These are phyloP conservation scores for Saturnispora kantuleensis DNA, from an alignment of 805 yeast species.

Conservation along the genomic window DNA sequence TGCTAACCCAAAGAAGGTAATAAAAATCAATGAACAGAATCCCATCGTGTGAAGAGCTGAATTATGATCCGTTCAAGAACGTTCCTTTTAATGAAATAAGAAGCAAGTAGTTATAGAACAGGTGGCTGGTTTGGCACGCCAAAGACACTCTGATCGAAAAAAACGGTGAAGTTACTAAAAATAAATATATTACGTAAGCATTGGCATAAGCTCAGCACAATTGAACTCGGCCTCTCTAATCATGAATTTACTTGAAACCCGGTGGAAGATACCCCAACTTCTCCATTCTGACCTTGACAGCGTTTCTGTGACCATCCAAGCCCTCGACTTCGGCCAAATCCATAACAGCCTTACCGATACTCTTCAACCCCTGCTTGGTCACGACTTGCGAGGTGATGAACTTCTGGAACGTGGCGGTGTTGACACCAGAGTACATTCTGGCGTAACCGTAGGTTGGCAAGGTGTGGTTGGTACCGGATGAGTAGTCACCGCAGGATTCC, in stretches of 20 bases:
- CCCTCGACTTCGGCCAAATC: conserved; percentile 94
- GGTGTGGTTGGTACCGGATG: conserved; percentile 97
- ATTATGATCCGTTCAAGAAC: not conserved
- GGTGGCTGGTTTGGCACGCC: no score
- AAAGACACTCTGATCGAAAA: no score
- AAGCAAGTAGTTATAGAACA: no score
- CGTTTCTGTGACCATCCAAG: conserved; percentile 92
- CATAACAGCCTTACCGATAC: conserved; percentile 95
- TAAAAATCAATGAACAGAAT: conserved; percentile 7
- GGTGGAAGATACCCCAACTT: conserved; percentile 43
- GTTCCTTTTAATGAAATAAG: no score
- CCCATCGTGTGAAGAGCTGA: not conserved
- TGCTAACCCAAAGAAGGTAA: conserved; percentile 23
- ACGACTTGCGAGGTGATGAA: conserved; percentile 91
- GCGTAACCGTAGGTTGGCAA: conserved; percentile 98
- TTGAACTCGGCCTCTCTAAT: no score
- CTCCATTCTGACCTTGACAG: conserved; percentile 89
- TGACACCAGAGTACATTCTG: conserved; percentile 93
- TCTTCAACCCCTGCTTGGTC: conserved; percentile 70
- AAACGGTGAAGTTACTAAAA: no score
- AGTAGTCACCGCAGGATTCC: conserved; percentile 97
- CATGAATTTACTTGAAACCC: conserved; percentile 10
- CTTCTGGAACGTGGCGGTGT: conserved; percentile 91
- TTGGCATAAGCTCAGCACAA: no score
- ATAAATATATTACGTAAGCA: no score